phyloP scores from a whole-genome alignment of 495 filamentous ascomycete genomes.

The Thozetella sp. region DNA sequence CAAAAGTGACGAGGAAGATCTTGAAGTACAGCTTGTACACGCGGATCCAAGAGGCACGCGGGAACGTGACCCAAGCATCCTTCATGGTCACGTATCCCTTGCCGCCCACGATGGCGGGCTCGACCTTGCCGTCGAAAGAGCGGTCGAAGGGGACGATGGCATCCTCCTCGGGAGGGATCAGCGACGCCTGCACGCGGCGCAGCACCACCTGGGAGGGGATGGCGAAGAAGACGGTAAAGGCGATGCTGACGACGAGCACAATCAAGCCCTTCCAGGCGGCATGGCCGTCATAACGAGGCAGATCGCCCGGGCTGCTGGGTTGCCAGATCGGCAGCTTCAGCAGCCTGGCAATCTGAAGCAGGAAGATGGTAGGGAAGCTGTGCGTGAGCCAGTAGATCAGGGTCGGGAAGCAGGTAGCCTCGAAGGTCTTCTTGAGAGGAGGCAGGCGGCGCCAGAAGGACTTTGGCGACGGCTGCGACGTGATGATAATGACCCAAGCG shows the following conservation, averaged over 20 bases:
- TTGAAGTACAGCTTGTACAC: slow-evolving; percentile 71
- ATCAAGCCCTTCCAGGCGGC: slow-evolving; percentile 32
- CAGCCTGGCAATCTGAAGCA: slow-evolving; percentile 20
- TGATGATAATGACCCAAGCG: slow-evolving; percentile 46
- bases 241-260: slow-evolving; percentile 22
- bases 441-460: slow-evolving; percentile 46
- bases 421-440: slow-evolving; percentile 38
- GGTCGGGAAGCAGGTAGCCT: slow-evolving; percentile 41
- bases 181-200: slow-evolving; percentile 50
- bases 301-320: slow-evolving; percentile 12
- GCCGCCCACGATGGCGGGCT: slow-evolving; percentile 66
- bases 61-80: slow-evolving; percentile 74
- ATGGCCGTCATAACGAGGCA: slow-evolving; percentile 13
- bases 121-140: slow-evolving; percentile 46
- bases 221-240: slow-evolving; percentile 29
- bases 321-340: slow-evolving; percentile 27
- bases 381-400: slow-evolving; percentile 30
- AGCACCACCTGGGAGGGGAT: slow-evolving; percentile 43
- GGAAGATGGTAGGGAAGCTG: slow-evolving; percentile 20
- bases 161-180: slow-evolving; percentile 49
- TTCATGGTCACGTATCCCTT: slow-evolving; percentile 66
- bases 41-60: slow-evolving; percentile 63
- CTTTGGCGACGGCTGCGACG: slow-evolving; percentile 34
- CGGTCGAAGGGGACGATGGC: slow-evolving; percentile 54
- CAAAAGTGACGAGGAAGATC: slow-evolving; percentile 43